phyloP scores from a whole-genome alignment of 495 filamentous ascomycete genomes.

The Aspergillus ostianus region DNA sequence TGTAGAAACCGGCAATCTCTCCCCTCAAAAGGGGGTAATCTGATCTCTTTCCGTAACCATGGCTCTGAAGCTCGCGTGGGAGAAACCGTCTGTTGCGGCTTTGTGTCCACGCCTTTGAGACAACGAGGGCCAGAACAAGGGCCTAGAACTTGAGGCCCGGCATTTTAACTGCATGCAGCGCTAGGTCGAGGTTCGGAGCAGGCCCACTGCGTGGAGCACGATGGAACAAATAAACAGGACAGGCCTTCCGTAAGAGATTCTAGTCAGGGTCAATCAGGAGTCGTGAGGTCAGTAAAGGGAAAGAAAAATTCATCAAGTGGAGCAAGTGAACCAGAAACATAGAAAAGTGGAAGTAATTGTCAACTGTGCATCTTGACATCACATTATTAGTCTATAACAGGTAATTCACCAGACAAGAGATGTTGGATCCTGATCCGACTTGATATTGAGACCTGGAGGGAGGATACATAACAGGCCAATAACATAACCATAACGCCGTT shows the following conservation, averaged over 20 bases:
- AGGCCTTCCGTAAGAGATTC: neutral
- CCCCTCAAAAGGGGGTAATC: neutral
- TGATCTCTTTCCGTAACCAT: neutral
- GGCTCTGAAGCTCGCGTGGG: neutral
- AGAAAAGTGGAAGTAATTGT: neutral
- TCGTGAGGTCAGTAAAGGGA: neutral
- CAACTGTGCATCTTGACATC: neutral
- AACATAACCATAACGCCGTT: constrained; percentile 1
- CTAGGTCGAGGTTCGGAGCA: neutral
- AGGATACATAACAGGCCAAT: constrained; percentile 4
- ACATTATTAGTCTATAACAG: constrained; percentile 10
- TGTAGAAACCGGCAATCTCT: neutral
- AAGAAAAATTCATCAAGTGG: neutral
- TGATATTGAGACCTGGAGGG: constrained; percentile 6
- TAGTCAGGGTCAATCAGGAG: neutral
- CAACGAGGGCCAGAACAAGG: neutral
- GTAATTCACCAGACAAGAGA: constrained; percentile 2
- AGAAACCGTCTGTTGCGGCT: neutral
- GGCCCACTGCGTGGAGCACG: neutral
- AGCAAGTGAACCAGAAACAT: neutral
- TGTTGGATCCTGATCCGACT: constrained; percentile 3
- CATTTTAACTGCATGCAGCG: neutral
- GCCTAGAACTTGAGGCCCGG: neutral
- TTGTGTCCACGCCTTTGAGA: neutral
- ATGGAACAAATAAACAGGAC: neutral